Base-by-base conservation (phyloP, 805 yeast species). In the Tetrapisispora taiwanensis region DNA sequence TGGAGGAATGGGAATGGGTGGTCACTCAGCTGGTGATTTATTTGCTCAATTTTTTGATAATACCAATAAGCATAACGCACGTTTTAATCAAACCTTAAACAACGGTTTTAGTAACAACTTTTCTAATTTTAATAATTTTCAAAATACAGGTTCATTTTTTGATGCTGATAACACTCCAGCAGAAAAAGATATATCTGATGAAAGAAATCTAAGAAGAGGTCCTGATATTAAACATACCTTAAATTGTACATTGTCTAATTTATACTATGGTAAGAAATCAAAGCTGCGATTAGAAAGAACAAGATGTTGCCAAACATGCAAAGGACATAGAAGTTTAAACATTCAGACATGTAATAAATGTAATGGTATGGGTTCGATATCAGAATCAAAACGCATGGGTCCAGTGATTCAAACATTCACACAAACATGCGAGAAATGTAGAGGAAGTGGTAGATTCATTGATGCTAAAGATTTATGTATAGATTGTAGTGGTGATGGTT, bases 141-240 rank as follows among this genome's bases (percentile, higher is more conserved):
- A 18, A 3, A 32, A 32, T 32, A 4, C 15, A 8, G n/a, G 15
- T 10, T 32, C 35, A 32, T 15, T 32, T 30, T 30, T 30, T 30
- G 15, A 10, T 14, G 14, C 31, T 30, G 15, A 13, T 13, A 30
- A 30, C 9, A 30, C 31, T 30, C 26, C 26, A 22, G 26, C 30
- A 7, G n/a, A 4, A 28, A 28, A 35, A n/a, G 7, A 19, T 15
- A 30, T 27, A 9, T 41, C 31, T 13, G 26, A 30, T 14, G 12
- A 30, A 19, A 35, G 14, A n/a, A 15, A 28, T 7, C 10, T 35
- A 10, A 20, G 27, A 33, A 42, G 38, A 32, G 81, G 83, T 6
- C 70, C 71, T 18, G 76, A 78, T 48, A 81, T 81, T 42, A 69
- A 65, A 46, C 85, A 81, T 55, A 67, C 70, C 7, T 66, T 79